Percentiles rank a stretch among this genome's conserved stretches.
Evolutionary conservation across 2,329 filamentous ascomycete genomes (phyloP).

Genomic region (Hypoxylon rubiginosum): DNA sequence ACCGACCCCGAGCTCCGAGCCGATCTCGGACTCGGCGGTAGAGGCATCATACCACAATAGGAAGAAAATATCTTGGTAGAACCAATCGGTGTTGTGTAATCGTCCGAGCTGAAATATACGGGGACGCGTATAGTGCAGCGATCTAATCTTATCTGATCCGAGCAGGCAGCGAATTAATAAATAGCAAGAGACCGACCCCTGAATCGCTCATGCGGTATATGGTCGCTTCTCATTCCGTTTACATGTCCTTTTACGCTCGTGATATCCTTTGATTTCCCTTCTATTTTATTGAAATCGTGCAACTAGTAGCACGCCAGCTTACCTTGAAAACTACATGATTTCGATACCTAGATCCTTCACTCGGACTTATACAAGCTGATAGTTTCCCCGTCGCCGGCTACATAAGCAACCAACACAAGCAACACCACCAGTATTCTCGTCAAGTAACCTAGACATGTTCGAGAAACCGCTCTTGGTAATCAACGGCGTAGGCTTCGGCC

Average conservation of each 20-base stretch:
- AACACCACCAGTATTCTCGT: not conserved
- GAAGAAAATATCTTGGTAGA: not conserved
- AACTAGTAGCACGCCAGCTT: not conserved
- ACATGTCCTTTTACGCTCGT: constrained; percentile 1
- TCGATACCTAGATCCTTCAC: not conserved
- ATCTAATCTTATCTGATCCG: constrained; percentile 51
- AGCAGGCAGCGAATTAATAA: constrained; percentile 6
- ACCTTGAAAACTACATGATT: not conserved
- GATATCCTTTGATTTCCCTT: not conserved
- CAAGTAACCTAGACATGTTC: constrained; percentile 35
- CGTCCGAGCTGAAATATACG: constrained; percentile 24
- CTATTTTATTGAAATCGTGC: not conserved
- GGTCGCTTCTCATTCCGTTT: not conserved
- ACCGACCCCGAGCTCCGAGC: constrained; percentile 39
- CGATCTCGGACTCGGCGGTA: constrained; percentile 44
- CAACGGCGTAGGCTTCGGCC: constrained; percentile 33
- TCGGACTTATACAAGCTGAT: constrained; percentile 16
- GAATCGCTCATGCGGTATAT: not conserved
- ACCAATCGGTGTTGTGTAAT: constrained; percentile 23
- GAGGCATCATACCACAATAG: constrained; percentile 13
- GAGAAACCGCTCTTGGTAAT: constrained; percentile 39
- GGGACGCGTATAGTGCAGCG: not conserved
- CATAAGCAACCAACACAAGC: not conserved
- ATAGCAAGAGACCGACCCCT: constrained; percentile 5
- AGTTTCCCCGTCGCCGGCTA: constrained; percentile 14